Conservation (phyloP, 2,329 filamentous ascomycete species). For the Ambrosiella xylebori region DNA sequence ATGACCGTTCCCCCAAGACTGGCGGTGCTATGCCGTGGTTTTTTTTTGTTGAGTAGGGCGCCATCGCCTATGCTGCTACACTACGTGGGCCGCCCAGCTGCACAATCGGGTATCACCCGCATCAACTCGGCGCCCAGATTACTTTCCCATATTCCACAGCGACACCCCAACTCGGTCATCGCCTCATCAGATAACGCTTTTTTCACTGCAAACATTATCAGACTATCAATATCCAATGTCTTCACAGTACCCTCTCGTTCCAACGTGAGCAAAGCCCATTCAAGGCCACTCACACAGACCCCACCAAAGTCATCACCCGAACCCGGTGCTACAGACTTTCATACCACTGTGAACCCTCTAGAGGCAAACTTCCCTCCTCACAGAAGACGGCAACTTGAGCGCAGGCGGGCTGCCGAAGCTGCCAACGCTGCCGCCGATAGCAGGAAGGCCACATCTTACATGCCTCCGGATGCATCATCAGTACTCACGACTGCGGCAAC, state of each 20-base stretch:
- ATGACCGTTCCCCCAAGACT: conserved; percentile 12
- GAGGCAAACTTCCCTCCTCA: conserved; percentile 9
- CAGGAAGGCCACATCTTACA: conserved; percentile 17
- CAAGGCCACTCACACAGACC: conserved; percentile 5
- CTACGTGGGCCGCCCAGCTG: neutral
- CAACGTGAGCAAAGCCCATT: conserved; percentile 1
- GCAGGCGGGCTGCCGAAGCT: conserved; percentile 10
- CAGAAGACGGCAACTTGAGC: conserved; percentile 13
- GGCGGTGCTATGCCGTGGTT: conserved; percentile 5
- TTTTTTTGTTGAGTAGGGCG: conserved; percentile 6
- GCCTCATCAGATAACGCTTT: conserved; percentile 6
- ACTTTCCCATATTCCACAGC: neutral
- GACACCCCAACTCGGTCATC: neutral
- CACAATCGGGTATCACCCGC: neutral
- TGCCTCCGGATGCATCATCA: conserved; percentile 36
- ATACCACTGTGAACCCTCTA: neutral
- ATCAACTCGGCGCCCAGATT: neutral
- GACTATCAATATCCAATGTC: conserved; percentile 6
- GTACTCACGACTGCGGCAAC: conserved; percentile 35
- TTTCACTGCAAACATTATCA: conserved; percentile 9
- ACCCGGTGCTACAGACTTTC: neutral
- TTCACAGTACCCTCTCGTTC: conserved; percentile 7
- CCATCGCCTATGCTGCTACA: neutral
- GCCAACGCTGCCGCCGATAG: conserved; percentile 7
- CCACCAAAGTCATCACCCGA: neutral